Conservation (phyloP, 2,329 filamentous ascomycete species). For the Sphaerostilbella broomeana region DNA sequence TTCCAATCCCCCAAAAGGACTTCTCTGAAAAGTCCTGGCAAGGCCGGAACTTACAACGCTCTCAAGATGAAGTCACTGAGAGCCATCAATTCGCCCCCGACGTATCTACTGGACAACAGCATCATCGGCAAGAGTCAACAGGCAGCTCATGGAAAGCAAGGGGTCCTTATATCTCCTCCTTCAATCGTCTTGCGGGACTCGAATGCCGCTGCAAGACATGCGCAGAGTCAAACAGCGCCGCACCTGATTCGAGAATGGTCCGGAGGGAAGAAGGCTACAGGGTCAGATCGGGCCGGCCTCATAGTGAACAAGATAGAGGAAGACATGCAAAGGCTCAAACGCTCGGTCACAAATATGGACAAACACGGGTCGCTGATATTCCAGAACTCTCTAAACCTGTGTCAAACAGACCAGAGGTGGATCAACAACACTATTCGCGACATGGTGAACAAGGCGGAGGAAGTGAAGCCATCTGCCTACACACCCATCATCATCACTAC, state of each 20-base stretch:
- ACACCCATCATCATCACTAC: conserved; percentile 58
- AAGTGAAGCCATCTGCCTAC: conserved; percentile 38
- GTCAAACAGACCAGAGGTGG: conserved; percentile 16
- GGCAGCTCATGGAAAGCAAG: too few species aligned
- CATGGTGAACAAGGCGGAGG: conserved; percentile 18
- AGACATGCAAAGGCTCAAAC: conserved; percentile 13
- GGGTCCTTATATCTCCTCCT: too few species aligned
- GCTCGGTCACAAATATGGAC: conserved; percentile 10
- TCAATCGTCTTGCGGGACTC: too few species aligned
- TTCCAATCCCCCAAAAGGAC: background rate
- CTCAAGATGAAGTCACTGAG: too few species aligned
- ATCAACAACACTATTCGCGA: conserved; percentile 18
- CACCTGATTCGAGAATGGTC: background rate
- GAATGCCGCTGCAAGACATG: background rate
- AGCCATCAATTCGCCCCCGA: too few species aligned
- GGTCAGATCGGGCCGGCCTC: background rate
- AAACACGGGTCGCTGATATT: background rate
- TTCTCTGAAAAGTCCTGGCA: background rate
- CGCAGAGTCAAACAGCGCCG: background rate
- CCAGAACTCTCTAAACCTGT: background rate
- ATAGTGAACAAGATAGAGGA: conserved; percentile 13
- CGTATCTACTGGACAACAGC: too few species aligned
- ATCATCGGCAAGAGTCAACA: too few species aligned
- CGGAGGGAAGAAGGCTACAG: background rate
- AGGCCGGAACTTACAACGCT: too few species aligned